Evolutionary conservation across 2,329 filamentous ascomycete species (phyloP).

Genomic region (Falciphora oryzae): DNA sequence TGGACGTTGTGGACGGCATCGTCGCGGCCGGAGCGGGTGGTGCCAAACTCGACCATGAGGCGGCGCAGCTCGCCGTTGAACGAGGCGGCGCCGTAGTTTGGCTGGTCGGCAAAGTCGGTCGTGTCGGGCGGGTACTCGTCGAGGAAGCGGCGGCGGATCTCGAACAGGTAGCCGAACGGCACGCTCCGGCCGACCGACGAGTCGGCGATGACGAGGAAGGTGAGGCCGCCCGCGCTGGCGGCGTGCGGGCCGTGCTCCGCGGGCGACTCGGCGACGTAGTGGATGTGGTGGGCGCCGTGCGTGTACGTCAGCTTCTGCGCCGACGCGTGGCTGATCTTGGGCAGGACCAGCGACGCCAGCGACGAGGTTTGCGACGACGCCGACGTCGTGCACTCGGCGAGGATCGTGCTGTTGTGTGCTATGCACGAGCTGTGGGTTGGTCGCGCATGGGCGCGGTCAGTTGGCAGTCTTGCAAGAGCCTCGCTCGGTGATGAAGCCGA

Average conservation of each 20-base stretch:
- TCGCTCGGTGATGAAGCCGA: too few species aligned
- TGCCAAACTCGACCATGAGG: conserved; percentile 80
- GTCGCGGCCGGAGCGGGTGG: conserved; percentile 65
- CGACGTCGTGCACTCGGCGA: conserved; percentile 85
- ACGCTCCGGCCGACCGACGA: conserved; percentile 77
- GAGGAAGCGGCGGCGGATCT: conserved; percentile 85
- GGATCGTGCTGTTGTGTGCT: conserved; percentile 86
- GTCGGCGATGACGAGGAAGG: conserved; percentile 85
- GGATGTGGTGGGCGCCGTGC: conserved; percentile 85
- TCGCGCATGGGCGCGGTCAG: conserved; percentile 3
- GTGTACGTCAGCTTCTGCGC: conserved; percentile 92
- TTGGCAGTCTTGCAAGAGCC: neutral
- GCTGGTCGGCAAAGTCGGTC: conserved; percentile 71
- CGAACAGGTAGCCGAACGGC: conserved; percentile 86
- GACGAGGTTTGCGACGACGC: conserved; percentile 76
- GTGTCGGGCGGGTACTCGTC: conserved; percentile 56
- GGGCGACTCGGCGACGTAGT: conserved; percentile 86
- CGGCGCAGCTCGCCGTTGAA: conserved; percentile 77
- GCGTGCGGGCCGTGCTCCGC: conserved; percentile 49
- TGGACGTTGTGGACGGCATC: conserved; percentile 81
- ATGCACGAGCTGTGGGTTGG: conserved; percentile 69
- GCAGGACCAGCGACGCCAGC: conserved; percentile 88
- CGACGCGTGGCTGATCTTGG: conserved; percentile 78
- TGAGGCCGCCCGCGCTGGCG: conserved; percentile 71
- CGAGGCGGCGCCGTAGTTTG: conserved; percentile 81